Evolutionary conservation across 768 basidiomycete genomes (phyloP), one percentile per base, ranked within the genome.

Genomic region (Suillus weaverae): DNA sequence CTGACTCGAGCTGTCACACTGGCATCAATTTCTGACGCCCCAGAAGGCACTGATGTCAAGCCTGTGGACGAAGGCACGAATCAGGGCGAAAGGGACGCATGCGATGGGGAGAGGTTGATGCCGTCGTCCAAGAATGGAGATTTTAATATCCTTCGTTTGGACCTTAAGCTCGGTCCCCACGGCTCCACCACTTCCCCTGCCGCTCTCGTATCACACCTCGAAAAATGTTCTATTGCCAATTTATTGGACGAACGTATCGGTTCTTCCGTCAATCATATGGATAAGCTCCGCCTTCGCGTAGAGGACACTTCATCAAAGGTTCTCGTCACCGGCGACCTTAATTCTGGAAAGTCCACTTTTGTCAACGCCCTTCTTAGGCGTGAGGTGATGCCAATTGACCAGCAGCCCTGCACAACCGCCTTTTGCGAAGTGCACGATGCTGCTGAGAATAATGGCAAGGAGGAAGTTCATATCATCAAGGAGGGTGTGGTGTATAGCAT

Each of bases 311-410:
- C 94, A 1, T 97, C 95, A 71, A 94, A 97, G 76, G 95, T 99
- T 59, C 88, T 99, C 68, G 95, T 99, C 64, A 99, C 97, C 30
- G 97, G 97, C 66, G 97, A 99, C 75, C 84, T 99, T 65, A 99
- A 99, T 75, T 92, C 97, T 41, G 97, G 97, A 71, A 99, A 99
- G 79, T 97, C 95, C 22, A 99, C 97, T 0, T 93, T 99, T 74
- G 94, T 99, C 74, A 99, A 99, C 73, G 94, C 97, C 5, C 82
- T 99, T 39, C 86, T 99, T 5, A 84, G 95, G 54, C 85, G 95
- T 7, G 87, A 93, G 72, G 88, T 97, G 51, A 94, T 99, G 91
- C 95, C 97, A 9, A 89, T 96, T 65, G 97, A 99, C 77, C 95
- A 99, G 74, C 97, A 99, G 74, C 97, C 97, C 4, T 94, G 95